Base-by-base conservation (phyloP, 768 basidiomycete genomes). In the Dioszegia hungarica region DNA sequence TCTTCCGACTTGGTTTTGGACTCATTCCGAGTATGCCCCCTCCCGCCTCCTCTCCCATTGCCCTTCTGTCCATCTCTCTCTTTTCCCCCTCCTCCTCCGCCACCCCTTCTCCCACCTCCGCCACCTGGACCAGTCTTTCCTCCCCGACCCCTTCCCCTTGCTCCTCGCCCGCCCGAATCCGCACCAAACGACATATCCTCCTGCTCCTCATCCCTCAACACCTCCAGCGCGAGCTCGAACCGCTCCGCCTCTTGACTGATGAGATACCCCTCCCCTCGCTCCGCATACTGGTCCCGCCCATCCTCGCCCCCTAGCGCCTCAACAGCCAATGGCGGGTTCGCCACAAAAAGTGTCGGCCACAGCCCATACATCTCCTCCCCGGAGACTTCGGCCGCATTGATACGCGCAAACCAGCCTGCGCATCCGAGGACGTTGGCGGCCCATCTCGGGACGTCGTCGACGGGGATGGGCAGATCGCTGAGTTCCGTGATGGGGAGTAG, bases 171-270 rank as follows among this genome's bases (percentile, higher is more conserved):
- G 9, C 43, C 49, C 47, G 53, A 43, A 5, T 54, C 49, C 27
- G 49, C 24, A 6, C 59, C 58, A 6, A 40, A 54, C 20, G 50
- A 36, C 44, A 57, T 56, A 49, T 63, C 66, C 17, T 63, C 66
- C 19, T 37, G 29, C 33, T 72, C 70, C n/a, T 68, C 62, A 60
- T 72, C 70, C 38, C 70, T 45, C 56, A 72, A 22, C 2, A 72
- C 64, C 47, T 68, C 70, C 27, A 72, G 22, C 2, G 44, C 48
- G 20, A 72, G 25, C 40, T 68, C 70, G 33, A 66, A 72, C 24
- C 70, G 39, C 45, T 61, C 67, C n/a, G 70, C 70, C 57, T 68
- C 66, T 49, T 72, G 60, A 44, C 57, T 53, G 11, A 72, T 41
- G 4, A 62, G 29, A 34, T 65, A 62, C 14, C 70, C 70, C 37